Conservation (phyloP, 1,139 yeast genomes). For the Spathaspora jeffriesii region DNA sequence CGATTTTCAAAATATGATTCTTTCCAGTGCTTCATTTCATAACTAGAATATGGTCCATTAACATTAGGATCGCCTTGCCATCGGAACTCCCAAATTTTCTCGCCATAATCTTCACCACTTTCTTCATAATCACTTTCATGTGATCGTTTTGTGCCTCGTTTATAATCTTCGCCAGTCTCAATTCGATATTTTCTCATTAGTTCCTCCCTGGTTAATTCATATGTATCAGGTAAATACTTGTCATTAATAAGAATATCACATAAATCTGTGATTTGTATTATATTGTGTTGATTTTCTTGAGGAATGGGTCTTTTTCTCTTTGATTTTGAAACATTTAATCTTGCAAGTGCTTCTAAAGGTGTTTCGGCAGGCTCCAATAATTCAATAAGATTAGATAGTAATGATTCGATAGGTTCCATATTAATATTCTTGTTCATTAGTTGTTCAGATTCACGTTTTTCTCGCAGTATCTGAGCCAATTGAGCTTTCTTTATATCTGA, state of each 20-base stretch:
- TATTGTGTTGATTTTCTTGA: slow-evolving; percentile 18
- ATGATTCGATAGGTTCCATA: slow-evolving; percentile 17
- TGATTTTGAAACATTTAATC: slow-evolving; percentile 31
- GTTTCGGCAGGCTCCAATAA: slow-evolving; percentile 62
- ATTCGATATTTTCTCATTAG: slow-evolving; percentile 51
- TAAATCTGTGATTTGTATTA: slow-evolving; percentile 48
- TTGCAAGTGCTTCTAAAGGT: slow-evolving; percentile 59
- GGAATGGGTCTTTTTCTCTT: slow-evolving; percentile 14
- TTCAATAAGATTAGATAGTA: slow-evolving; percentile 38
- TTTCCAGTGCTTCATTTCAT: slow-evolving; percentile 64
- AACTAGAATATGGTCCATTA: slow-evolving; percentile 60
- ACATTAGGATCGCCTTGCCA: slow-evolving; percentile 54
- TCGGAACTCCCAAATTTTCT: slow-evolving; percentile 57
- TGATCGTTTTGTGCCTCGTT: slow-evolving; percentile 23
- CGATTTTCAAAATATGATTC: slow-evolving; percentile 53
- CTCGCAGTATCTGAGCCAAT: slow-evolving; percentile 35
- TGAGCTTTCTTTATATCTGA: slow-evolving; percentile 51
- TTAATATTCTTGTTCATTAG: slow-evolving; percentile 7
- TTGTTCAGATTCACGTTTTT: slow-evolving; percentile 13
- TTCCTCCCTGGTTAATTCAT: slow-evolving; percentile 61
- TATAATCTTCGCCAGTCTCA: slow-evolving; percentile 48
- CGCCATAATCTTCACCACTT: slow-evolving; percentile 20
- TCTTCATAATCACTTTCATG: slow-evolving; percentile 12
- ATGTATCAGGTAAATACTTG: slow-evolving; percentile 42
- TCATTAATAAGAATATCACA: slow-evolving; percentile 47